Base-by-base conservation (phyloP, 441 rosid species). In the Melastoma candidum region DNA sequence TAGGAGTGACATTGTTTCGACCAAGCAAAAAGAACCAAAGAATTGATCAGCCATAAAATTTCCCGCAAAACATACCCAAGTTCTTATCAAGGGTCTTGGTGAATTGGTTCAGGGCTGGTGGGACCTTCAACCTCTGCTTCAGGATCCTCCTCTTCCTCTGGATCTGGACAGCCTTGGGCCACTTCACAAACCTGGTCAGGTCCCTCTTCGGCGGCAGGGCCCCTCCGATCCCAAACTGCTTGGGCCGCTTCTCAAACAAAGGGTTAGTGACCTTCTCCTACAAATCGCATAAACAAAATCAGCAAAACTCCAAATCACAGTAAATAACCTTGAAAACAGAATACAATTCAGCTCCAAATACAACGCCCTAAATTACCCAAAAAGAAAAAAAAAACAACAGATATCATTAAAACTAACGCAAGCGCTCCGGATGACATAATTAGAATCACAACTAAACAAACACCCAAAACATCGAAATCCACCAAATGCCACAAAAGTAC, bases 61-160 rank as follows among this genome's bases (percentile, higher is more conserved):
- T 36, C 32, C 24, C n/a, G 14, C 9, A 36, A 24, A 22, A 29
- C 66, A 41, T 56, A 90, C 97, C 95, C 7, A 90, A 90, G 44
- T 90, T 90, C 71, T 90, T 90, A 73, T 90, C 96, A 27, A 90
- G 81, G 11, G 96, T 83, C 77, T 90, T 90, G 57, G 96, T 85
- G 69, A 90, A 90, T 59, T 85, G 97, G 56, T 90, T 90, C 41
- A 87, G 61, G 1, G 95, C 79, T 1, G 96, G 97, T 10, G 96
- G 96, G 26, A 90, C 95, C 87, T 90, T 90, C 84, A 90, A 75
- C 58, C 98, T 75, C 60, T 85, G 90, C 74, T 70, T 77, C 48
- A 90, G 85, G 61, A 90, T 83, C 70, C 96, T 77, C 68, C 79
- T 85, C 65, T 87, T 83, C 78, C 96, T 83, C 58, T 87, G 96